Base-by-base conservation (phyloP, 352 stramenopile genomes). In the Thalassiosira delicatula region DNA sequence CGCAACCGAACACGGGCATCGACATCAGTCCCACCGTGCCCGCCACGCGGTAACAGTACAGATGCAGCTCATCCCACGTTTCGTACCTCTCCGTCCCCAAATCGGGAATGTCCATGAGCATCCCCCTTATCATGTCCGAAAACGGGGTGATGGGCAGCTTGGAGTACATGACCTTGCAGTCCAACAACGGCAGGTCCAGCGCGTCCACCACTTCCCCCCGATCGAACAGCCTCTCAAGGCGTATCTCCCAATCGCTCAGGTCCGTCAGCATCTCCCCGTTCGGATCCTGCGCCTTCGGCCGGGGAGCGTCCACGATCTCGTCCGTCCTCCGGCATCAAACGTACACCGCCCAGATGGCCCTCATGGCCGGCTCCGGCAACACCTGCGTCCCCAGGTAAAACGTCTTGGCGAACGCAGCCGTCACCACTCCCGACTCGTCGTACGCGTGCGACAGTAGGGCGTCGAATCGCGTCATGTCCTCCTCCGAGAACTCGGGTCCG, bases 41-140 rank as follows among this genome's bases (percentile, higher is more conserved):
- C 21, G 94, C 94, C 8, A 96, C 94, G 69, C 94, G 88, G 86
- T 96, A 96, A 81, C 94, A 96, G 81, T 96, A 96, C 30, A 96
- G 76, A 81, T 96, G 92, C 53, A 96, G 82, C 72, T 96, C 94
- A 75, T 95, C 91, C 77, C 94, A 96, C 8, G 86, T 95, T 21
- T 93, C 84, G 76, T 96, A 96, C 46, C 92, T 85, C 30, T 95
- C 91, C 71, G 95, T 90, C 30, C 92, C 93, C 32, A 95, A 86
- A 33, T 87, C 90, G 14, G 94, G 94, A 56, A 96, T 93, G 82
- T 96, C 94, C 93, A 96, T 96, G 0, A 96, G 74, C 94, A 96
- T 96, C 27, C 94, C 94, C 66, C 91, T 72, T 60, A 96, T 93
- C 94, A 96, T 96, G 88, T 96, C 93, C 54, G 88, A 90, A 86